Percentiles rank a stretch among this genome's conserved stretches.
Evolutionary conservation across 2,329 filamentous ascomycete genomes (phyloP).

Genomic region (Apiospora hydei): DNA sequence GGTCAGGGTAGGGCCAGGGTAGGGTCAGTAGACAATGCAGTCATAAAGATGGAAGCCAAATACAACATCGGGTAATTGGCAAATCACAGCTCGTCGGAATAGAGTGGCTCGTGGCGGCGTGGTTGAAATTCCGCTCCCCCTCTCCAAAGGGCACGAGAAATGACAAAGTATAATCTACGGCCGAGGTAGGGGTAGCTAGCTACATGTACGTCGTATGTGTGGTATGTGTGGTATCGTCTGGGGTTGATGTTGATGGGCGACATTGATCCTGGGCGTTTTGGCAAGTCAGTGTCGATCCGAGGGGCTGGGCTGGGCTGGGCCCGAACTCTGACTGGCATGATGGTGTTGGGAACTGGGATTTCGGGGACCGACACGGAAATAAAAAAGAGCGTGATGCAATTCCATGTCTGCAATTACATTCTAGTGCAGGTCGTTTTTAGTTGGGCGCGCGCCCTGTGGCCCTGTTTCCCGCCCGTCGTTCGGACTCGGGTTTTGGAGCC

Average conservation of each 20-base stretch:
- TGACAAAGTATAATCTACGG: not conserved
- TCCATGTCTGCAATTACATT: too few species aligned
- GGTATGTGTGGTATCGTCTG: not conserved
- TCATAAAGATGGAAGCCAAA: not conserved
- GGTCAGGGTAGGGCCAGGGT: not conserved
- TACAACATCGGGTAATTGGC: not conserved
- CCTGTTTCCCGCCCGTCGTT: not conserved
- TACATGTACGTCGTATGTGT: not conserved
- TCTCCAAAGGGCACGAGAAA: too few species aligned
- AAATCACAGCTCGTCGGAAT: not conserved
- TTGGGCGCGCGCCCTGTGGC: too few species aligned
- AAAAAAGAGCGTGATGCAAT: not conserved
- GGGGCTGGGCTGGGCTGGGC: not conserved
- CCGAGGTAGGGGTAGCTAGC: not conserved
- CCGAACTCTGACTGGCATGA: not conserved
- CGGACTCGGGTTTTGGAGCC: not conserved
- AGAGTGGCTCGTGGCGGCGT: too few species aligned
- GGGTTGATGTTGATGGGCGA: not conserved
- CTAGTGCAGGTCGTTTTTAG: not conserved
- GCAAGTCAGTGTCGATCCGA: not conserved
- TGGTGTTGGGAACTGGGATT: too few species aligned
- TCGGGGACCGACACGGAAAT: not conserved
- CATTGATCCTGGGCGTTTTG: not conserved
- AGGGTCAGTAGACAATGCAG: not conserved
- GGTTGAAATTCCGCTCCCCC: too few species aligned